Base-by-base conservation (phyloP, 2,329 filamentous ascomycete species). In the Aspergillus fumigatus region DNA sequence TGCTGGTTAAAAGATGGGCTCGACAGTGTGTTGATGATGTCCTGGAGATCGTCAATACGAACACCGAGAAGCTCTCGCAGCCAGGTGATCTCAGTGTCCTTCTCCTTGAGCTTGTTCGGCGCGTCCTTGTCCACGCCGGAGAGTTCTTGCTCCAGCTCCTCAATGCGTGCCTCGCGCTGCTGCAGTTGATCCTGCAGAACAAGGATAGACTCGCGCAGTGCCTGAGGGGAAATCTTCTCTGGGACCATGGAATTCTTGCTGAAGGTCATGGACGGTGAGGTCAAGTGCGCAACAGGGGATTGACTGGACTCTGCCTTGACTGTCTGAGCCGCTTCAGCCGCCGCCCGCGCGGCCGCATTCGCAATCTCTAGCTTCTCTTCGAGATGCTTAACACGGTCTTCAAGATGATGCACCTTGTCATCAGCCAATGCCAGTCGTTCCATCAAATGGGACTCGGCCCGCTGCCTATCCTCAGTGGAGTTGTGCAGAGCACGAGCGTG, bases 181-280 rank as follows among this genome's bases (percentile, higher is more conserved):
- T 97, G 94, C 6, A 99, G 82, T 73, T 99, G 94, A 73, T 97
- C 93, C 75, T 99, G 94, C 26, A 99, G 81, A 19, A 97, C 94
- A 75, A 96, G 87, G 69, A 99, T 97, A 0, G 92, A 96, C 75
- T 99, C 94, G 29, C 94, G 88, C 32, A 99, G 83, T 6, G 94
- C 94, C 74, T 97, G 93, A 0, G 92, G 90, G 2, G 93, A 97
- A 56, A 97, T 90, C 80, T 89, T 96, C 72, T 94, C 91, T 0
- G 90, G 89, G 3, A 86, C 75, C 23, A 82, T 81, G 51, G 75
- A 69, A 58, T 74, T 69, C 59, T 74, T 68, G 27, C 63, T 71
- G 48, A 75, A 73, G 26, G 78, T 75, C 58, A 79, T 70, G 5
- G 81, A 80, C 9, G 80, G 78, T 40, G 77, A 77, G 25, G 70